Percentiles rank a stretch among this genome's conserved stretches.
Conservation (phyloP, 257 asterid genomes). For the Cordia subcordata region DNA sequence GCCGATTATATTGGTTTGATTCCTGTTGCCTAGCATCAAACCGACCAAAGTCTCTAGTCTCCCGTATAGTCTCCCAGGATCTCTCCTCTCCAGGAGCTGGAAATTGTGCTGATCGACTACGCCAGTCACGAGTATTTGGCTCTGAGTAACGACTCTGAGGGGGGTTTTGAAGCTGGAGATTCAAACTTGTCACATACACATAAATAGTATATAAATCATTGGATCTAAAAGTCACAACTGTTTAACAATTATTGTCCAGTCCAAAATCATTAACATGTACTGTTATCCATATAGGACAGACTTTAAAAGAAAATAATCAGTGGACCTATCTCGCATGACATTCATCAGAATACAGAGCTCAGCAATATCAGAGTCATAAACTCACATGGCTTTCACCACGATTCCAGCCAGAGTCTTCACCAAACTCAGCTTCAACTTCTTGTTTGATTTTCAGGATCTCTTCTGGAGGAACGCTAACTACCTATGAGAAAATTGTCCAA, state of each 20-base stretch:
- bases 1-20: slow-evolving; percentile 24
- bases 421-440: slow-evolving; percentile 85
- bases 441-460: slow-evolving; percentile 65
- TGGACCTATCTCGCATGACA: too few species aligned
- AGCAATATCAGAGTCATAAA: not conserved
- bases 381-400: slow-evolving; percentile 72
- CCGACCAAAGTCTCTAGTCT: slow-evolving; percentile 38
- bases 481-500: slow-evolving; percentile 30
- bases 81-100: slow-evolving; percentile 39
- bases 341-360: too few species aligned
- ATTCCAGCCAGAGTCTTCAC: slow-evolving; percentile 62
- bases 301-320: not conserved
- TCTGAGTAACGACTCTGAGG: slow-evolving; percentile 55
- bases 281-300: not conserved
- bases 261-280: not conserved
- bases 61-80: slow-evolving; percentile 41
- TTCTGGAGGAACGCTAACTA: slow-evolving; percentile 44
- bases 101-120: slow-evolving; percentile 36
- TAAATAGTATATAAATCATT: too few species aligned
- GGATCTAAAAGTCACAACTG: too few species aligned
- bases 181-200: slow-evolving; percentile 1
- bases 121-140: slow-evolving; percentile 59
- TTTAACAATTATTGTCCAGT: too few species aligned
- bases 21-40: slow-evolving; percentile 18
- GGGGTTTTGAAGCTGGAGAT: slow-evolving; percentile 35